Evolutionary conservation across 495 filamentous ascomycete species (phyloP).

Genomic region (Penicillium bialowiezense): DNA sequence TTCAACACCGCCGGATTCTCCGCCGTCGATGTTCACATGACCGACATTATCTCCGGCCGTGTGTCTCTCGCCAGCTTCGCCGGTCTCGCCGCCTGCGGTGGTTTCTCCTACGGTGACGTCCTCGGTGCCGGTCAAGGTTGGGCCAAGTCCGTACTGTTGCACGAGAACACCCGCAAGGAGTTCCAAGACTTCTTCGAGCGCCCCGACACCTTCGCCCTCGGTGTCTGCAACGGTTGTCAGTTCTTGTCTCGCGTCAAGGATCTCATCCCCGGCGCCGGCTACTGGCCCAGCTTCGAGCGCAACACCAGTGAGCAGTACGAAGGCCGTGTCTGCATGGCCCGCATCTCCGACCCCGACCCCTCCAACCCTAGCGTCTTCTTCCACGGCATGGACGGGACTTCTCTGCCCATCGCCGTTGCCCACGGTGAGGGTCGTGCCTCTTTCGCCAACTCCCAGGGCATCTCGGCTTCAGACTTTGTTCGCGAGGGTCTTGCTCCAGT

Average conservation of each 20-base stretch:
- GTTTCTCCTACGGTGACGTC: conserved; percentile 96
- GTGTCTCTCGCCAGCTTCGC: conserved; percentile 76
- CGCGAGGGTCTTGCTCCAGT: conserved; percentile 65
- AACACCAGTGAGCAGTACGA: conserved; percentile 93
- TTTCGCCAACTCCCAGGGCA: conserved; percentile 52
- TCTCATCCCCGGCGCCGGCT: conserved; percentile 77
- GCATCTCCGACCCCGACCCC: conserved; percentile 60
- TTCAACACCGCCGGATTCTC: conserved; percentile 91
- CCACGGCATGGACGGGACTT: conserved; percentile 82
- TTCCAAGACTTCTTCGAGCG: conserved; percentile 87
- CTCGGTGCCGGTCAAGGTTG: conserved; percentile 93
- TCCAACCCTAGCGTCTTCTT: conserved; percentile 76
- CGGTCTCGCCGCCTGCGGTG: conserved; percentile 90
- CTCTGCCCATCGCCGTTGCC: conserved; percentile 82
- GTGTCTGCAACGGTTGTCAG: conserved; percentile 97
- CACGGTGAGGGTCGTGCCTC: conserved; percentile 89
- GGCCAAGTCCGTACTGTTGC: conserved; percentile 90
- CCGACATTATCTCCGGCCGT: conserved; percentile 76
- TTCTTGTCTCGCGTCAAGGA: conserved; percentile 83
- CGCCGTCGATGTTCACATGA: conserved; percentile 95
- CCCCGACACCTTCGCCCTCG: conserved; percentile 85
- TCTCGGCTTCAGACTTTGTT: conserved; percentile 49
- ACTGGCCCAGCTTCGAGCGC: conserved; percentile 85
- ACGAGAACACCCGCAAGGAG: conserved; percentile 69
- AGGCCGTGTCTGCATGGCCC: conserved; percentile 84